A percentile compares a stretch with the other conserved stretches of the same genome.
These are phyloP conservation scores for Eutrema salsugineum DNA, from an alignment of 441 rosid species.

Conservation along the genomic window DNA sequence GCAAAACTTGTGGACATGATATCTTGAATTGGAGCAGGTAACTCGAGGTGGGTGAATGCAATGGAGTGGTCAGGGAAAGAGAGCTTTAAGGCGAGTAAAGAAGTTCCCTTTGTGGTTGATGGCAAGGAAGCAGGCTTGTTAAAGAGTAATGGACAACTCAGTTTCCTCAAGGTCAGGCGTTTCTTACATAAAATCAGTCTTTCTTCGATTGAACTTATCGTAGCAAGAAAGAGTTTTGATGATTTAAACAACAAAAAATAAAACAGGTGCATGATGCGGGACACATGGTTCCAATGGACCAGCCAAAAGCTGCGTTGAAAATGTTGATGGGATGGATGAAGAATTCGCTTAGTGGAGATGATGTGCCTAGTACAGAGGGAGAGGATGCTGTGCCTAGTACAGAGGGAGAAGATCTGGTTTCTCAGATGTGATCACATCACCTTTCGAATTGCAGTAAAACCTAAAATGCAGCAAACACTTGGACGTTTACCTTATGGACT, in stretches of 20 bases:
- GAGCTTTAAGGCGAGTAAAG: constrained; percentile 53
- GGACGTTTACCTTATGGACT: too few species aligned
- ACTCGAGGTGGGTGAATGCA: constrained; percentile 97
- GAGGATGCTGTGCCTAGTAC: neutral
- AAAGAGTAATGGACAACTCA: constrained; percentile 64
- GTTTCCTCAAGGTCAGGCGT: constrained; percentile 79
- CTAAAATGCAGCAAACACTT: neutral
- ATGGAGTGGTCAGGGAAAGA: constrained; percentile 94
- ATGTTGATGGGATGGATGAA: constrained; percentile 88
- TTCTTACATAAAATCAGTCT: neutral
- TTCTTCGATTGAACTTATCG: neutral
- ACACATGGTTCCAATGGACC: constrained; percentile 99
- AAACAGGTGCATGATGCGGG: constrained; percentile 83
- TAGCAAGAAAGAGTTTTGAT: neutral
- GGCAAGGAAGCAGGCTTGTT: constrained; percentile 73
- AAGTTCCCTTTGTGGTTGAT: constrained; percentile 65
- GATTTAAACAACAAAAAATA: neutral
- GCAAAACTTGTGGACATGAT: neutral
- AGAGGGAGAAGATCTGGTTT: constrained; percentile 28
- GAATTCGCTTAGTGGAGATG: constrained; percentile 40
- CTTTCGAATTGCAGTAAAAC: neutral
- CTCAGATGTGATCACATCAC: constrained; percentile 21
- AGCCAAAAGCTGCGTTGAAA: constrained; percentile 81
- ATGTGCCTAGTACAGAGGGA: constrained; percentile 10
- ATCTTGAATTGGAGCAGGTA: constrained; percentile 50